Conservation (phyloP, 2,329 filamentous ascomycete species). For the Colletotrichum truncatum region DNA sequence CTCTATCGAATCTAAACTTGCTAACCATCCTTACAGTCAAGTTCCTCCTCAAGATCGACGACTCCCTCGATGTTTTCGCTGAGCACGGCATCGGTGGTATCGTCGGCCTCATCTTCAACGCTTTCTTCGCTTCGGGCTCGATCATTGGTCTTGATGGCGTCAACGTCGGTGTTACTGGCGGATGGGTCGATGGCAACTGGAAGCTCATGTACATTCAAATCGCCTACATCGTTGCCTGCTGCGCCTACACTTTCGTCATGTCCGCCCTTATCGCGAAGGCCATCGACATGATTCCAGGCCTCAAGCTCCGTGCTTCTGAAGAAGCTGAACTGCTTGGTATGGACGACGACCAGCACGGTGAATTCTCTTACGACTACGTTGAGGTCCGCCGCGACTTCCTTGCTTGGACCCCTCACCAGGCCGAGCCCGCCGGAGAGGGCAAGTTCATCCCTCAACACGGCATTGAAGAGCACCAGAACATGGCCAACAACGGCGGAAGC, state of each 20-base stretch:
- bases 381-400: constrained; percentile 90
- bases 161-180: constrained; percentile 73
- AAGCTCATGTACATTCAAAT: constrained; percentile 82
- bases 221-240: constrained; percentile 75
- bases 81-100: constrained; percentile 77
- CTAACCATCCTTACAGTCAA: constrained; percentile 53
- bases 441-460: constrained; percentile 75
- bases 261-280: constrained; percentile 77
- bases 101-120: constrained; percentile 77
- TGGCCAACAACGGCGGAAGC: constrained; percentile 38
- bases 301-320: constrained; percentile 82
- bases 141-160: constrained; percentile 81
- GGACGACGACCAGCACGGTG: constrained; percentile 90
- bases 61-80: constrained; percentile 77
- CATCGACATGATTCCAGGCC: constrained; percentile 80
- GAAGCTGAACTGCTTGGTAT: constrained; percentile 87
- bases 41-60: constrained; percentile 71
- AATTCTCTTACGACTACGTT: constrained; percentile 91
- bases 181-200: constrained; percentile 80
- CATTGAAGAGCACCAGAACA: constrained; percentile 69
- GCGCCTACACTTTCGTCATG: constrained; percentile 76
- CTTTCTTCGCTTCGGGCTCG: constrained; percentile 73
- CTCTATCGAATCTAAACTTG: neutral
- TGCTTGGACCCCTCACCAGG: constrained; percentile 82
- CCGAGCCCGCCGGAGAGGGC: constrained; percentile 68